These are phyloP conservation scores for Penicillium vulpinum DNA, from an alignment of 2,329 filamentous ascomycete genomes.

Conservation along the genomic window DNA sequence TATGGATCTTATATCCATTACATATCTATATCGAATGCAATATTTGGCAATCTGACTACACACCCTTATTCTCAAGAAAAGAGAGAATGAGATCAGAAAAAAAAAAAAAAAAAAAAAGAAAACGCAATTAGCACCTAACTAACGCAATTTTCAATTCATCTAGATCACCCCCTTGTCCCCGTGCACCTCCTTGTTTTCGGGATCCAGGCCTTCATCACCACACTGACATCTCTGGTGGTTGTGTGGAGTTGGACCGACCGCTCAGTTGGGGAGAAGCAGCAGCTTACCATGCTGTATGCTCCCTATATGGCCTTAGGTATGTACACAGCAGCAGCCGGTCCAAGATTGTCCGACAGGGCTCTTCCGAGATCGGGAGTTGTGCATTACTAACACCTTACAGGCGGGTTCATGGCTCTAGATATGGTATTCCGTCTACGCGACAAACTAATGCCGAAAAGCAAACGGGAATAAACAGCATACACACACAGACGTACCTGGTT, in stretches of 20 bases:
- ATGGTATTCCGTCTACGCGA: conserved; percentile 37
- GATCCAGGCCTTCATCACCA: conserved; percentile 61
- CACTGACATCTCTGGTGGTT: conserved; percentile 63
- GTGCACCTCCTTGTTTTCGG: conserved; percentile 62
- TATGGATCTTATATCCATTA: background rate
- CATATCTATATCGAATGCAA: background rate
- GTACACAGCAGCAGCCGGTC: conserved; percentile 31
- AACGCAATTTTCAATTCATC: background rate
- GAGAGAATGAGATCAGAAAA: background rate
- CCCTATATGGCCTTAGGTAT: conserved; percentile 59
- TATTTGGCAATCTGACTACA: background rate
- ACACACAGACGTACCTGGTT: background rate
- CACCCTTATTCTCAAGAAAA: background rate
- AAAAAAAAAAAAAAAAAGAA: background rate
- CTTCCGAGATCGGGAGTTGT: too few species aligned
- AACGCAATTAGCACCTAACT: background rate
- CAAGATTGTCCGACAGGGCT: too few species aligned
- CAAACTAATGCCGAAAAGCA: conserved; percentile 29
- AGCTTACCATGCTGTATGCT: conserved; percentile 55
- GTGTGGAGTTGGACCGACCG: conserved; percentile 58
- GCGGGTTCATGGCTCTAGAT: conserved; percentile 41
- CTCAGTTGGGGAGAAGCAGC: conserved; percentile 48
- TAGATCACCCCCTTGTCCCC: conserved; percentile 59
- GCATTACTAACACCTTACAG: conserved; percentile 22
- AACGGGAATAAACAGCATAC: conserved; percentile 26